Evolutionary conservation across 371 early-diverging fungal genomes (phyloP), one percentile per base, ranked within the genome.

Genomic region (Batrachochytrium dendrobatidis): DNA sequence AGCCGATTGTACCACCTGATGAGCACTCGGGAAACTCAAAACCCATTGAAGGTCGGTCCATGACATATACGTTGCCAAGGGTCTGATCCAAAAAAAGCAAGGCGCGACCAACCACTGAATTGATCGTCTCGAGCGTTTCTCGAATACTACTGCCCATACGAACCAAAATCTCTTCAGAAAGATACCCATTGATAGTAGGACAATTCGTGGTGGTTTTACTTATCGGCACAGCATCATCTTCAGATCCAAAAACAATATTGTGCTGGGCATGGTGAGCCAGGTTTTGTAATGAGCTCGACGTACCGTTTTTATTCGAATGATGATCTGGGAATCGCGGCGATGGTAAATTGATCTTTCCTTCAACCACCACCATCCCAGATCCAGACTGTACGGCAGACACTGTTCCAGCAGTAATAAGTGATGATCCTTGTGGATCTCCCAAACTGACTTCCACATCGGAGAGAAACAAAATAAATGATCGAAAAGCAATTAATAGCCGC

Each of bases 401-500:
- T 0, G 64, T 45, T 3, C 65, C 65, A 20, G 63, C 60, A 17
- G 59, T 62, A 7, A 56, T 20, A 1, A 53, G 58, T 35, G 49
- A 59, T 22, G 52, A 46, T 4, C 49, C 57, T 26, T 44, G 25
- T 4, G 61, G 29, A 18, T 59, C 63, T 20, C 63, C 62, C 2
- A 69, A 49, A 0, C 65, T 76, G 20, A 81, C 75, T 55, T 88
- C 89, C 7, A 86, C 70, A 60, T 89, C 88, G 0, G 82, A 69
- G 10, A 91, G 68, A 53, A 88, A 72, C 29, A 89, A 56, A 57
- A 86, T 68, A 60, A 89, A 90, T 0, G 90, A 81, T 12, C 86
- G 66, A 1, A 91, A 69, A 0, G 79, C 91, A 49, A 91, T 83
- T 17, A 85, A 83, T 71, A 86, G 81, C 15, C 89, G 76, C 63